Conservation (phyloP, 257 asterid genomes). For the Solanum microdontum region DNA sequence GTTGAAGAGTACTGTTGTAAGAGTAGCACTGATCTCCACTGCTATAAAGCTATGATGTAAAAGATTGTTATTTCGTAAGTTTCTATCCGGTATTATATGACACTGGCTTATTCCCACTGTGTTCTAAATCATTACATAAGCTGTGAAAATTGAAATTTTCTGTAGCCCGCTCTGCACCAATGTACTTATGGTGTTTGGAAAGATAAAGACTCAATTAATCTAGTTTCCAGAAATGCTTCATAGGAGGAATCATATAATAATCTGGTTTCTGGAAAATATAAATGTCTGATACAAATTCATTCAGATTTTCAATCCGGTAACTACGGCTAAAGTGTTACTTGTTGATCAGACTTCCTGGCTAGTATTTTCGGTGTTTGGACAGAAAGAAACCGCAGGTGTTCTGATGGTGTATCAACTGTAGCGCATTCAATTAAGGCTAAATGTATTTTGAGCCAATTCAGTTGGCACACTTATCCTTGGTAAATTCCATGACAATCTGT, state of each 20-base stretch:
- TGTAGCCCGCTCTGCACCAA: background rate
- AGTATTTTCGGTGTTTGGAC: background rate
- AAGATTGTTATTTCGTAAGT: background rate
- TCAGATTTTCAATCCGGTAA: background rate
- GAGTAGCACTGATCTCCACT: background rate
- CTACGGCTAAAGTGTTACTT: background rate
- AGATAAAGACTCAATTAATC: background rate
- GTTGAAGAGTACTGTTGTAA: background rate
- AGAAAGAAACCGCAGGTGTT: background rate
- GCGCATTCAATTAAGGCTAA: background rate
- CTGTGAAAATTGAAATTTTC: background rate
- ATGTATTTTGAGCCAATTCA: background rate
- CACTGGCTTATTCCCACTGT: background rate
- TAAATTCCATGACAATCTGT: background rate
- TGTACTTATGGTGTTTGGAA: background rate
- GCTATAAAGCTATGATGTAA: background rate
- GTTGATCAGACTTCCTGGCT: background rate
- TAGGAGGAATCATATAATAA: background rate
- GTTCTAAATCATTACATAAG: background rate
- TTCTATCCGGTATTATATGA: background rate
- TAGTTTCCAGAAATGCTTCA: background rate
- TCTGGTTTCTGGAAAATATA: background rate
- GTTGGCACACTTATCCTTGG: background rate
- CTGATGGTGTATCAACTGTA: background rate
- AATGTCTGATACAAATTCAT: background rate